Evolutionary conservation across 169 alveolate genomes (phyloP), one percentile per base, ranked within the genome.

Genomic region (Babesia gibsoni): DNA sequence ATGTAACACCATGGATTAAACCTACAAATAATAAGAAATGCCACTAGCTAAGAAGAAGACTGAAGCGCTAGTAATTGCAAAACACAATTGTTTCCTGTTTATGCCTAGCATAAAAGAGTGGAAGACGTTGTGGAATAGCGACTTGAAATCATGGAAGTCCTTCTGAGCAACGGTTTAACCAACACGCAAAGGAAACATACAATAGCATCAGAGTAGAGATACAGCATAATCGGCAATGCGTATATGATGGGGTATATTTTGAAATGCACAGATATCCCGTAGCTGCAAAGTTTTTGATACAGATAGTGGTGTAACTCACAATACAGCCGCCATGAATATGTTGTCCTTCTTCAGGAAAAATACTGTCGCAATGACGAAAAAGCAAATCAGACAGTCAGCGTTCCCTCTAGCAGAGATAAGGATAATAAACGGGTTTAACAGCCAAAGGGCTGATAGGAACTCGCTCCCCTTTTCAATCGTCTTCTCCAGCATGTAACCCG

Each of bases 201-300:
- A 43, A 37, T n/a, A 27, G 48, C 33, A 4, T 72, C 57, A 45
- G 52, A 37, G 66, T 83, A 74, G 63, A 91, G 48, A 57, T 81
- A 52, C 58, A 93, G 79, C 54, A 93, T 65, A 37, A 92, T 52
- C 0, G 97, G 95, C 0, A 96, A 79, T n/a, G 97, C 94, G 90
- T 96, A 97, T 29, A 97, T 95, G 58, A 96, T 93, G 23, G 99
- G 99, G 82, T 94, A 97, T 35, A 97, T 84, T 73, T 95, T 95
- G 67, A 96, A 91, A 74, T 96, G 99, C 25, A 97, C 99, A 10
- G 98, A 88, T 16, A 96, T 73, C 27, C 99, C 99, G 75, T 84
- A 96, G 46, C 96, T 83, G 52, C 88, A 63, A 27, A 48, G 42
- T 16, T 30, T 36, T 65, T 42, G 32, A 4, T 32, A 53, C 29